These are phyloP conservation scores for Cystofilobasidium bisporidii DNA, from an alignment of 768 basidiomycete species.

Conservation along the genomic window DNA sequence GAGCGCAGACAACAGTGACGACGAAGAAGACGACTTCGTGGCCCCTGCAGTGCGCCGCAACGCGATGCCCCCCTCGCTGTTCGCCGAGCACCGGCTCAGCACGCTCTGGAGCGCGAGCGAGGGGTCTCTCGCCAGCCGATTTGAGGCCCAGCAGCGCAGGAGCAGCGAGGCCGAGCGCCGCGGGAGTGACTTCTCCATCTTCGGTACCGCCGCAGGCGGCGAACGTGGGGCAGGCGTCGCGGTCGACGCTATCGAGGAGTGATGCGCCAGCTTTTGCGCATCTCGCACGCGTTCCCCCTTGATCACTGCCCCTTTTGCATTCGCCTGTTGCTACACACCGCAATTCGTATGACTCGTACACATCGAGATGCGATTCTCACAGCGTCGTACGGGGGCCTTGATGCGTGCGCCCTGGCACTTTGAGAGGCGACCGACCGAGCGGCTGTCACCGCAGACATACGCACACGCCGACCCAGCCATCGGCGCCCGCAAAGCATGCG, in stretches of 20 bases:
- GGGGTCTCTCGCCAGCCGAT: not conserved
- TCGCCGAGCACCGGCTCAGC: not conserved
- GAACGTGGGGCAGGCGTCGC: too few species aligned
- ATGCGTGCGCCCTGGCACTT: too few species aligned
- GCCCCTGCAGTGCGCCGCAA: not conserved
- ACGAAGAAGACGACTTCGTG: not conserved
- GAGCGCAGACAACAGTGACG: not conserved
- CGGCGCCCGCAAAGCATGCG: constrained; percentile 79
- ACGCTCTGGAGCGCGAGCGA: not conserved
- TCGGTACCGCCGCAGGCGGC: not conserved
- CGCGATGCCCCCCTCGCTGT: not conserved
- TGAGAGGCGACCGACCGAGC: too few species aligned
- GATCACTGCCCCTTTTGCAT: too few species aligned
- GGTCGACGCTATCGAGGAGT: too few species aligned
- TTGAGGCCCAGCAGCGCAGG: not conserved
- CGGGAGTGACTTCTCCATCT: constrained; percentile 29
- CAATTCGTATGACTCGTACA: too few species aligned
- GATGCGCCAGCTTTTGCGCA: too few species aligned
- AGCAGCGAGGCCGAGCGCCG: too few species aligned
- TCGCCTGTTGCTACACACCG: too few species aligned
- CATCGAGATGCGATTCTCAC: too few species aligned
- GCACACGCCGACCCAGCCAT: constrained; percentile 90
- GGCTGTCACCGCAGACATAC: constrained; percentile 52
- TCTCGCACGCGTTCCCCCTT: too few species aligned
- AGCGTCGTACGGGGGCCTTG: too few species aligned